These are phyloP conservation scores for Aspergillus biplanus DNA, from an alignment of 495 filamentous ascomycete genomes.

Conservation along the genomic window DNA sequence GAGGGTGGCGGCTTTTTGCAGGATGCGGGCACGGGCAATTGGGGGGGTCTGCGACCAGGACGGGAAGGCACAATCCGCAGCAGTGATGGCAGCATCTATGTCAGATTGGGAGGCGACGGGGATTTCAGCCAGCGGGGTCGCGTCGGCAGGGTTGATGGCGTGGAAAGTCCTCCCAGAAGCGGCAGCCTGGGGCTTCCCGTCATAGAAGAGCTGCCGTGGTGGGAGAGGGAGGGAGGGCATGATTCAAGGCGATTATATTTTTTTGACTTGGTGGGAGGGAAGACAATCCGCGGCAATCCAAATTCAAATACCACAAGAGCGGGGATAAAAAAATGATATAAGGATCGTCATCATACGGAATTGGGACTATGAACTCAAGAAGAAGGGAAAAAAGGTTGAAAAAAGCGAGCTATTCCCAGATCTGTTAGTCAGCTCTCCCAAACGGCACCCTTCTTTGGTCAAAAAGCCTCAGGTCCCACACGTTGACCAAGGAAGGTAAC, in stretches of 20 bases:
- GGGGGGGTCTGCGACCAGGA: slow-evolving; percentile 68
- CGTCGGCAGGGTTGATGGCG: slow-evolving; percentile 69
- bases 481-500: too few relatives aligned
- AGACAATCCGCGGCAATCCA: not conserved
- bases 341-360: not conserved
- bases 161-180: slow-evolving; percentile 66
- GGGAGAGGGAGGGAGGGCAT: slow-evolving; percentile 48
- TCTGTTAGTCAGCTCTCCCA: not conserved
- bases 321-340: not conserved
- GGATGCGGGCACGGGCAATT: slow-evolving; percentile 67
- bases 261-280: not conserved
- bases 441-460: too few relatives aligned
- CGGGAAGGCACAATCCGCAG: slow-evolving; percentile 64
- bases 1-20: slow-evolving; percentile 67
- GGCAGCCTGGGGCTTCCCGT: slow-evolving; percentile 61
- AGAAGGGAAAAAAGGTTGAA: slow-evolving; percentile 6
- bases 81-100: slow-evolving; percentile 65
- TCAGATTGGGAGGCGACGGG: slow-evolving; percentile 64
- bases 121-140: slow-evolving; percentile 63
- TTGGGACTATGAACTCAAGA: not conserved
- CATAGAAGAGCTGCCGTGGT: slow-evolving; percentile 67
- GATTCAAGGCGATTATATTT: slow-evolving; percentile 6
- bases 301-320: not conserved
- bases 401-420: not conserved
- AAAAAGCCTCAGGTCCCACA: too few relatives aligned